Evolutionary conservation across 2,329 filamentous ascomycete species (phyloP).

Genomic region (Phialophora chinensis): DNA sequence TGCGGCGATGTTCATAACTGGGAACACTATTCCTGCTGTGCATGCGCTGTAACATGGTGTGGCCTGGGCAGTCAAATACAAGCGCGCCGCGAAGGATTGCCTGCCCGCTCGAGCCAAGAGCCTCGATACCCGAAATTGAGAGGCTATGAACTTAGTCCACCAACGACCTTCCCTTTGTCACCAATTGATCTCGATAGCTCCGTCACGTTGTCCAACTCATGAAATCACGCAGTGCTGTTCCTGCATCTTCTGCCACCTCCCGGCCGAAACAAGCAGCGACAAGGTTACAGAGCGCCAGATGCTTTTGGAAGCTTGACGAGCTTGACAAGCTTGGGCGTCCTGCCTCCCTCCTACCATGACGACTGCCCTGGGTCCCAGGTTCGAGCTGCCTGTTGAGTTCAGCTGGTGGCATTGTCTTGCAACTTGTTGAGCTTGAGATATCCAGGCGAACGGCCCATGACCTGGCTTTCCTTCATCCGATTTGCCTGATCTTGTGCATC

Average conservation of each 20-base stretch:
- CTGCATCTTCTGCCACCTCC: neutral
- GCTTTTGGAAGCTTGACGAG: constrained; percentile 8
- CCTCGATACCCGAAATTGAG: neutral
- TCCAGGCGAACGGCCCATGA: neutral
- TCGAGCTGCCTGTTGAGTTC: neutral
- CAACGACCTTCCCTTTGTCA: neutral
- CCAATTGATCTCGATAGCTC: constrained; percentile 4
- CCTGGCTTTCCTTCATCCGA: neutral
- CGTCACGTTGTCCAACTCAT: neutral
- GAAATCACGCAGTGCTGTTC: neutral
- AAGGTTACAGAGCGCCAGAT: neutral
- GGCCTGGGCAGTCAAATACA: neutral
- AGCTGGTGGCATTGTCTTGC: neutral
- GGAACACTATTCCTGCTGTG: neutral
- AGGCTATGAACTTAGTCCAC: neutral
- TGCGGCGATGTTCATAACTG: neutral
- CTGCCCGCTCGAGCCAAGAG: neutral
- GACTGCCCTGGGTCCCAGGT: neutral
- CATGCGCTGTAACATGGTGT: neutral
- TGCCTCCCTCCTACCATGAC: neutral
- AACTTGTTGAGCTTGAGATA: neutral
- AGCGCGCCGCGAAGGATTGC: neutral
- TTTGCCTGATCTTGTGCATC: neutral
- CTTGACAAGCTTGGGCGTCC: constrained; percentile 1
- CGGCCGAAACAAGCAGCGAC: neutral